phyloP scores from a whole-genome alignment of 345 rosid species.

The Boechera stricta region DNA sequence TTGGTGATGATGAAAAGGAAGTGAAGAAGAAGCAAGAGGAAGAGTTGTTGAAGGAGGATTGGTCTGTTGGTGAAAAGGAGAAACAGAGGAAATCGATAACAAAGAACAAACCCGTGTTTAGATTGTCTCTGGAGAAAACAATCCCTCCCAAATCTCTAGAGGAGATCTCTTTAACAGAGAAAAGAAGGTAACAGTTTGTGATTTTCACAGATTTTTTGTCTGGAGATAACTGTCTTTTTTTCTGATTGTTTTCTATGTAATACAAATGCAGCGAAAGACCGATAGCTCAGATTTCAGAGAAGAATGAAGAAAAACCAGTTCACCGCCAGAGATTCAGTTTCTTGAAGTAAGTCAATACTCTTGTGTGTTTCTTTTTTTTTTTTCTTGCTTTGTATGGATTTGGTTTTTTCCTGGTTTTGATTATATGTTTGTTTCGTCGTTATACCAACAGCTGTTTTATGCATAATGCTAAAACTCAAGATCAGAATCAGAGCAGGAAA shows the following conservation, averaged over 20 bases:
- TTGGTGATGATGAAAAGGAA: conserved; percentile 22
- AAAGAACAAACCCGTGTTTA: conserved; percentile 45
- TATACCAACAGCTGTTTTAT: conserved; percentile 32
- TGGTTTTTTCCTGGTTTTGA: conserved; percentile 15
- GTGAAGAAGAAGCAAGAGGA: conserved; percentile 22
- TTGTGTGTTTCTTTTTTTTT: neutral
- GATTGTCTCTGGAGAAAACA: conserved; percentile 46
- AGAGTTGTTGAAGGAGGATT: conserved; percentile 29
- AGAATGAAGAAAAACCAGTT: conserved; percentile 7
- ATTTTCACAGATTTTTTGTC: neutral
- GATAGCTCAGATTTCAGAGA: conserved; percentile 4
- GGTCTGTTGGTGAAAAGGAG: conserved; percentile 32
- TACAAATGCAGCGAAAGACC: conserved; percentile 39
- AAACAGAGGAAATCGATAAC: conserved; percentile 32
- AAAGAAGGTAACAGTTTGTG: conserved; percentile 35
- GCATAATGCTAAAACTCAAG: conserved; percentile 35
- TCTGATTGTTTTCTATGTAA: conserved; percentile 19
- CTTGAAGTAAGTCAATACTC: conserved; percentile 26
- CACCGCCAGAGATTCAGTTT: conserved; percentile 30
- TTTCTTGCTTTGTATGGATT: neutral
- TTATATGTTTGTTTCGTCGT: conserved; percentile 24
- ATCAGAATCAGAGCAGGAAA: conserved; percentile 31
- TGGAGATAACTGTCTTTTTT: conserved; percentile 3
- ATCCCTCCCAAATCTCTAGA: conserved; percentile 32
- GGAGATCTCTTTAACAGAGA: conserved; percentile 31